Evolutionary conservation across 305 asterid genomes (phyloP), one percentile per base, ranked within the genome.

Genomic region (Fraxinus latifolia): DNA sequence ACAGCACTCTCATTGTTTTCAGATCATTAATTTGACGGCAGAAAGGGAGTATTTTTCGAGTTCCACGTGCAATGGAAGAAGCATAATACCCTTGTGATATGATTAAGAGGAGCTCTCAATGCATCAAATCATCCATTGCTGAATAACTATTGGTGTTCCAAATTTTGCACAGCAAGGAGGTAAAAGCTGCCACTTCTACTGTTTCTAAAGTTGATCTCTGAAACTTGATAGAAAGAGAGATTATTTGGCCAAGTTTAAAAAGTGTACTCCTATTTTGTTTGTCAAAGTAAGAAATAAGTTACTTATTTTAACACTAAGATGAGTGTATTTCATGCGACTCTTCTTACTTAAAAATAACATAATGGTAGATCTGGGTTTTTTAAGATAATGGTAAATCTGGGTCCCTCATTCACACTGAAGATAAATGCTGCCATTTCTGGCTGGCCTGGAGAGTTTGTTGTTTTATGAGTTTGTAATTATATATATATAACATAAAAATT

Each of bases 1-100:
- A 72, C 76, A n/a, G 15, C 29, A 7, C 33, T 71, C 76, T 33
- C 15, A 72, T 72, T 33, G 75, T 72, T 33, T 72, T 72, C 76
- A 72, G 50, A 72, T 33, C 76, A 33, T 72, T 72, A 72, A n/a
- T 72, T 72, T 72, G 37, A 32, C 37, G 29, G 42, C 75, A 70
- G 39, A 70, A 29, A 31, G 29, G 47, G 76, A 72, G 76, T 33
- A 6, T 34, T 32, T 7, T 33, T 72, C 1, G 2, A 33, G 29
- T 72, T 34, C 47, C 76, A 6, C 5, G 5, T 37, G 29, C 76
- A 71, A 33, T 72, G 12, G 47, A n/a, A 72, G 76, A 72, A 72
- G 50, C 50, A 72, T 33, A 15, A 70, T 29, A 70, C 42, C 74
- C 19, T 31, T 29, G 42, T 32, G 76, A 72, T 67, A 31, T 12